Percentiles rank a stretch among this genome's conserved stretches.
Evolutionary conservation across 2,329 filamentous ascomycete species (phyloP).

Genomic region (Bipolaris gigantea): DNA sequence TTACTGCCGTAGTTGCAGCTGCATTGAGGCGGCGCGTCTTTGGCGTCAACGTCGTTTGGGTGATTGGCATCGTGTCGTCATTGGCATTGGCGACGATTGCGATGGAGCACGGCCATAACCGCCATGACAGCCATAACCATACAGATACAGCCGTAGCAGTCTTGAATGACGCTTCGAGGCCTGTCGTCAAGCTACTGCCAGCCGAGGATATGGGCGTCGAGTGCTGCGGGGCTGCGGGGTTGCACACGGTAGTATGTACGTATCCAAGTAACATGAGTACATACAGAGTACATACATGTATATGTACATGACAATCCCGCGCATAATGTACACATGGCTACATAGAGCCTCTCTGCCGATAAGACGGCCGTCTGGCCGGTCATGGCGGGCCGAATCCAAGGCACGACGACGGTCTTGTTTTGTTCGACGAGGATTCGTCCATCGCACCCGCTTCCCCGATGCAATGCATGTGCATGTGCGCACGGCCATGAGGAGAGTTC

Average conservation of each 20-base stretch:
- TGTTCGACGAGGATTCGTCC: conserved; percentile 22
- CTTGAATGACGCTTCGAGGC: not conserved
- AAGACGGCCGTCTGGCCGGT: not conserved
- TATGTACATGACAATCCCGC: too few species aligned
- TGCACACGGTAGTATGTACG: not conserved
- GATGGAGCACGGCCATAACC: too few species aligned
- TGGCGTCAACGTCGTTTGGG: not conserved
- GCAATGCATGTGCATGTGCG: conserved; percentile 9
- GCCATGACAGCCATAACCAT: not conserved
- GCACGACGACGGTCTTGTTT: conserved; percentile 10
- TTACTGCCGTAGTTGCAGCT: too few species aligned
- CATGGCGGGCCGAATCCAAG: not conserved
- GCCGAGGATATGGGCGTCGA: not conserved
- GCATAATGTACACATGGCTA: too few species aligned
- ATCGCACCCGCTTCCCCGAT: conserved; percentile 34
- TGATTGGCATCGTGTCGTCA: not conserved
- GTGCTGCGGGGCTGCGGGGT: not conserved
- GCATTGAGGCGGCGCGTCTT: not conserved
- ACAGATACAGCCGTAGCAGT: too few species aligned
- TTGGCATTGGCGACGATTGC: not conserved
- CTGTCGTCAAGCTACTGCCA: not conserved
- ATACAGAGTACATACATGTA: too few species aligned
- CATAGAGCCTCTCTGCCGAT: too few species aligned
- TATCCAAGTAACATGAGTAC: not conserved
- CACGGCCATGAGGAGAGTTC: conserved; percentile 19